These are phyloP conservation scores for Globisporangium megalacanthum DNA, from an alignment of 352 stramenopile genomes.

Conservation along the genomic window DNA sequence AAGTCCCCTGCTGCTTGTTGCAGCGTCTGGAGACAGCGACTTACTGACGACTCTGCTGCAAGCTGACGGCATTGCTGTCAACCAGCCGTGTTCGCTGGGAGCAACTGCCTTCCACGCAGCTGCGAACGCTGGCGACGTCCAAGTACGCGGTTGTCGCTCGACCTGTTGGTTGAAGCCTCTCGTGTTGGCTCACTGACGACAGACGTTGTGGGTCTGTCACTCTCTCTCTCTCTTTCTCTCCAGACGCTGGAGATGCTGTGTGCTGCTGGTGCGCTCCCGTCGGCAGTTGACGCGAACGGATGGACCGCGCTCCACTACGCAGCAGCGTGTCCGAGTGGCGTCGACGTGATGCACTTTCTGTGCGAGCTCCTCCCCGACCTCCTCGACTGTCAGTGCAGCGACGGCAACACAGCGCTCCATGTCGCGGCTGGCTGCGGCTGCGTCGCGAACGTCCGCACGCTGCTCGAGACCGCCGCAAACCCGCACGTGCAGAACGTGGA, in stretches of 20 bases:
- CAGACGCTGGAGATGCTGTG: constrained; percentile 51
- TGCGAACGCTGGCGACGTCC: constrained; percentile 47
- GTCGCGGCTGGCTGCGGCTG: constrained; percentile 53
- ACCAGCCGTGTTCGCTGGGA: constrained; percentile 38
- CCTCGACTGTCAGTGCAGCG: constrained; percentile 37
- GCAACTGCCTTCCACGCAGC: constrained; percentile 54
- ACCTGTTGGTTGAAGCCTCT: not conserved
- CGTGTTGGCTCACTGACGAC: too few species aligned
- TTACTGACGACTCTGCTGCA: constrained; percentile 24
- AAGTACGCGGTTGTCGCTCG: constrained; percentile 10
- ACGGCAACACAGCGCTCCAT: constrained; percentile 63
- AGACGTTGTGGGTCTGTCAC: too few species aligned
- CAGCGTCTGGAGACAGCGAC: constrained; percentile 39
- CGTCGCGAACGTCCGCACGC: constrained; percentile 36
- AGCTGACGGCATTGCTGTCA: constrained; percentile 22
- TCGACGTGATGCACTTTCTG: constrained; percentile 45
- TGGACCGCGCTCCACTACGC: constrained; percentile 67
- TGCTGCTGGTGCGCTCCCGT: constrained; percentile 25
- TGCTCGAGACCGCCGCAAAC: constrained; percentile 56
- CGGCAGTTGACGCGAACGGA: constrained; percentile 40
- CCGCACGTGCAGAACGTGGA: constrained; percentile 34
- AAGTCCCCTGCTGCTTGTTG: constrained; percentile 44
- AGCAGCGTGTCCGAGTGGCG: constrained; percentile 30
- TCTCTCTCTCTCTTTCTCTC: not conserved
- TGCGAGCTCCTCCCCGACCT: constrained; percentile 43